Conservation (phyloP, 2,329 filamentous ascomycete species). For the Alternaria triticina region DNA sequence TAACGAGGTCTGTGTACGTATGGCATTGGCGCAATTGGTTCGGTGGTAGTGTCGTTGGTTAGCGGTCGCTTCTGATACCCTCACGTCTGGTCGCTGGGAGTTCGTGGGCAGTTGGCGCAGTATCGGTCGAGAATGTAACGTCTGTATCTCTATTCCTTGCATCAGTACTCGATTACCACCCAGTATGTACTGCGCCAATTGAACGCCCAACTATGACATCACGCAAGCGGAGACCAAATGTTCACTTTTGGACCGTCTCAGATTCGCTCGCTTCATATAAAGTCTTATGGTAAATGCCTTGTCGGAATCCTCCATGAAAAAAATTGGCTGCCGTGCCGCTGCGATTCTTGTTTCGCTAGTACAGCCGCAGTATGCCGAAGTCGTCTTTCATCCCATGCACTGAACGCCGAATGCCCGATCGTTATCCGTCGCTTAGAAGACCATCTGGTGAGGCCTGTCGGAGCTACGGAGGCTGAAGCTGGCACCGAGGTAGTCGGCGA, state of each 20-base stretch:
- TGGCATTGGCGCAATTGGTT: constrained; percentile 1
- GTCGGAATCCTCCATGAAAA: constrained; percentile 48
- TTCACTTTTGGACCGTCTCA: constrained; percentile 51
- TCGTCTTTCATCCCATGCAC: constrained; percentile 51
- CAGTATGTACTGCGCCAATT: constrained; percentile 27
- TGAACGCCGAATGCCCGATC: constrained; percentile 48
- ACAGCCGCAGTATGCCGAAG: constrained; percentile 50
- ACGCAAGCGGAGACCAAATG: constrained; percentile 39
- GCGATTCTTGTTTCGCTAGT: constrained; percentile 46
- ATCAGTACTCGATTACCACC: constrained; percentile 37
- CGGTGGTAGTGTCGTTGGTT: not conserved
- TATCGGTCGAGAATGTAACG: constrained; percentile 24
- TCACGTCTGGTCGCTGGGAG: constrained; percentile 6
- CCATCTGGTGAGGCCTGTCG: constrained; percentile 99
- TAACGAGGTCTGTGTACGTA: not conserved
- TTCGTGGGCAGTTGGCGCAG: constrained; percentile 13
- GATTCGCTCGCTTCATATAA: constrained; percentile 51
- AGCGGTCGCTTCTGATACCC: constrained; percentile 11
- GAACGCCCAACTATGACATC: constrained; percentile 42
- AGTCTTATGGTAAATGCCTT: constrained; percentile 50
- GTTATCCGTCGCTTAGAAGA: constrained; percentile 72
- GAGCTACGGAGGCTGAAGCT: constrained; percentile 99
- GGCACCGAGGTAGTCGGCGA: constrained; percentile 90
- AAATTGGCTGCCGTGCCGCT: constrained; percentile 44
- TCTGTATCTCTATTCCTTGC: constrained; percentile 36